Base-by-base conservation (phyloP, 1,284 basidiomycete species). In the Grifola frondosa region DNA sequence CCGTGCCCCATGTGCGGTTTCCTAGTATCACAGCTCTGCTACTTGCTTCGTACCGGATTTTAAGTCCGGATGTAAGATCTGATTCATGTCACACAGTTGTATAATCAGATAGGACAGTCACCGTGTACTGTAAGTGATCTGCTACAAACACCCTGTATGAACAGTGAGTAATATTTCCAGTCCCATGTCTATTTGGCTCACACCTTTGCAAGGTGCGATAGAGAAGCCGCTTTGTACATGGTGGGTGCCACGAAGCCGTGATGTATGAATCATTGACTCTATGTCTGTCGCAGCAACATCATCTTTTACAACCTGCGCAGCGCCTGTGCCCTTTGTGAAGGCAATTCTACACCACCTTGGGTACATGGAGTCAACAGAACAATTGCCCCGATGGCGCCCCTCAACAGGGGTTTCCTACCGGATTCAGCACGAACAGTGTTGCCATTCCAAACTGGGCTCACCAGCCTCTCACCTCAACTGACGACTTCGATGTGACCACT, bases 241-340 rank as follows among this genome's bases (percentile, higher is more conserved):
- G 52, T 50, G 10, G n/a, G 52, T 45, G 4, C 5, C 15, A 16
- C 10, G 15, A 15, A 16, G 30, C n/a, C 15, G 5, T 25, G 40
- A 21, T n/a, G 30, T 35, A 20, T 12, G n/a, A 30, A 11, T 12
- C 32, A 6, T 28, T 45, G 21, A 40, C 6, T 4, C 20, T 25
- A 11, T 13, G 16, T 25, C 1, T 21, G 24, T 16, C 15, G 9
- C 29, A 56, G 54, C 32, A 56, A 53, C 21, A 51, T 44, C 2
- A 40, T 56, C 16, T 24, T 35, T 36, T 56, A 48, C 38, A 56
- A 50, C 41, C 20, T 56, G 17, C 20, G 37, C 11, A 47, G 46
- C 19, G 54, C 49, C 3, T 56, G 54, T 28, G 40, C 37, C 0
- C 28, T 39, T 1, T 56, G 54, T 17, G 1, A 20, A 1, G 41